Percentiles rank a stretch among this genome's conserved stretches.
Evolutionary conservation across 2,329 filamentous ascomycete genomes (phyloP).

Genomic region (Fulvia fulva): DNA sequence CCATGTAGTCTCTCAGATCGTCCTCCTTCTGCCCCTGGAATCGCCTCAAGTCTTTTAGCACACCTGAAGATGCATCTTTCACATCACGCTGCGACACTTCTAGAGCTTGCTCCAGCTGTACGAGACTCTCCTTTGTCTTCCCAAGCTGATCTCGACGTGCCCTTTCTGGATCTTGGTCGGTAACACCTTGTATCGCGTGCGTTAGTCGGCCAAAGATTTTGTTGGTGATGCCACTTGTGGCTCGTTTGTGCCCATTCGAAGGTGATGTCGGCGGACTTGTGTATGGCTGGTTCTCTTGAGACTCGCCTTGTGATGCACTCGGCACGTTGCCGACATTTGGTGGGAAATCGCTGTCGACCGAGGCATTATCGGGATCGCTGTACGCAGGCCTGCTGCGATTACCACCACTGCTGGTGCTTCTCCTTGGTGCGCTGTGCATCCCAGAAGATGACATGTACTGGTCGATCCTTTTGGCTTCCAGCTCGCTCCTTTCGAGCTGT

Average conservation of each 20-base stretch:
- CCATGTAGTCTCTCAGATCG: constrained; percentile 92
- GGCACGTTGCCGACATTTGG: constrained; percentile 65
- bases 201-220: constrained; percentile 92
- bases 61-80: constrained; percentile 82
- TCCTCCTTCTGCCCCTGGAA: constrained; percentile 97
- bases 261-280: constrained; percentile 26
- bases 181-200: constrained; percentile 92
- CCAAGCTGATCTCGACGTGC: constrained; percentile 90
- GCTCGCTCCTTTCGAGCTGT: constrained; percentile 87
- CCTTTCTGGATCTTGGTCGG: constrained; percentile 91
- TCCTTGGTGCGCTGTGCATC: constrained; percentile 56
- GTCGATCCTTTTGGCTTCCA: constrained; percentile 88
- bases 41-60: constrained; percentile 82
- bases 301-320: constrained; percentile 63
- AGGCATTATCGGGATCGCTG: constrained; percentile 69
- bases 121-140: constrained; percentile 86
- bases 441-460: constrained; percentile 79
- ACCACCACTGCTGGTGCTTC: constrained; percentile 52
- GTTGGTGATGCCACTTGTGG: constrained; percentile 80
- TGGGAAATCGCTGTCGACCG: constrained; percentile 94
- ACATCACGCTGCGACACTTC: constrained; percentile 87
- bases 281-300: constrained; percentile 39
- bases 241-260: constrained; percentile 63
- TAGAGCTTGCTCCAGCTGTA: constrained; percentile 83
- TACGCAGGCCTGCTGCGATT: constrained; percentile 27